Percentiles rank a stretch among this genome's conserved stretches.
phyloP scores from a whole-genome alignment of 2,329 filamentous ascomycete genomes.

The Exophiala oligosperma region DNA sequence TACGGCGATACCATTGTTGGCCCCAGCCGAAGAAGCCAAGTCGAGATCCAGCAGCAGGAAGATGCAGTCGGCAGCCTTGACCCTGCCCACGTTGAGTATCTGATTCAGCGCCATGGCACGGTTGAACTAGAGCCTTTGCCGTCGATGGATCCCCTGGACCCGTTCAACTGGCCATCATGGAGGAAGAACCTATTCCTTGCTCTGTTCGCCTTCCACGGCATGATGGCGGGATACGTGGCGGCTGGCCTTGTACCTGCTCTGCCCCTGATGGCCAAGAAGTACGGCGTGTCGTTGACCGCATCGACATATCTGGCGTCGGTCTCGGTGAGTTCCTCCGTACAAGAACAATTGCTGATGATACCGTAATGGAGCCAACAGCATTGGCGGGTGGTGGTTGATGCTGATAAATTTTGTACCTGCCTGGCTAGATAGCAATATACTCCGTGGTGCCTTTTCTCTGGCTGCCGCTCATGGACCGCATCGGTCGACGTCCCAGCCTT shows the following conservation, averaged over 20 bases:
- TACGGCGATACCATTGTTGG: too few relatives aligned
- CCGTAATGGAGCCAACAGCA: conserved; percentile 37
- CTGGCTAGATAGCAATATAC: conserved; percentile 56
- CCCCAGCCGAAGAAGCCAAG: too few relatives aligned
- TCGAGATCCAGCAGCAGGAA: too few relatives aligned
- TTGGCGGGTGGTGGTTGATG: conserved; percentile 49
- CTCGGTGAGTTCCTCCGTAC: too few relatives aligned
- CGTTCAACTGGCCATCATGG: conserved; percentile 57
- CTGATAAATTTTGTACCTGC: conserved; percentile 54
- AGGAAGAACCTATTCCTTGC: conserved; percentile 56
- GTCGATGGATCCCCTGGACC: conserved; percentile 51
- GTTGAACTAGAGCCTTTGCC: conserved; percentile 57
- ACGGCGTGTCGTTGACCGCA: too few relatives aligned
- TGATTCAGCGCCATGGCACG: conserved; percentile 55
- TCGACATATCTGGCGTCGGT: too few relatives aligned
- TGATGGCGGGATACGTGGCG: conserved; percentile 58
- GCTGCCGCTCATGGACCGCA: conserved; percentile 56
- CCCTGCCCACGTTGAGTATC: conserved; percentile 29
- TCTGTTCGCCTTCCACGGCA: conserved; percentile 58
- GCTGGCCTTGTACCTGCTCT: conserved; percentile 57
- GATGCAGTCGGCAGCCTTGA: too few relatives aligned
- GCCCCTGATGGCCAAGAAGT: too few relatives aligned
- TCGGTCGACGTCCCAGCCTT: conserved; percentile 57
- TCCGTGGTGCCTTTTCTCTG: conserved; percentile 58
- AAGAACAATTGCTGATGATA: too few relatives aligned